These are phyloP conservation scores for Carex kokanica DNA, from an alignment of 176 grass and related monocot species.

Conservation along the genomic window DNA sequence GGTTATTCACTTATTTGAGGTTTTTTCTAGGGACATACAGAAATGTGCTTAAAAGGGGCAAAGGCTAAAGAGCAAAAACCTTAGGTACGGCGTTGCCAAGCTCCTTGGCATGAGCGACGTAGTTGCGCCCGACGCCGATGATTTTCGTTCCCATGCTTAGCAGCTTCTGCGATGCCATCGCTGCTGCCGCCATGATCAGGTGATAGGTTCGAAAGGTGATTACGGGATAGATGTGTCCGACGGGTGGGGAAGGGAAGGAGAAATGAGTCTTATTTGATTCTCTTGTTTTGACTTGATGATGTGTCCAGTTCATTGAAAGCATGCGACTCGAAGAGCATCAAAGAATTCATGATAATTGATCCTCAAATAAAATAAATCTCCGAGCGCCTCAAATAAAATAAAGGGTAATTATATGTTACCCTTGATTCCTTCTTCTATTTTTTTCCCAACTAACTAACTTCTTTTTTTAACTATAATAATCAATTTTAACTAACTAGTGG, in stretches of 20 bases:
- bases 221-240: background rate
- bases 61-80: conserved; percentile 20
- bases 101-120: conserved; percentile 75
- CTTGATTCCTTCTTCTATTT: too few species aligned
- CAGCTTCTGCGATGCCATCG: conserved; percentile 50
- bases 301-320: background rate
- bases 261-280: background rate
- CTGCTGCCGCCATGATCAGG: conserved; percentile 35
- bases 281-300: background rate
- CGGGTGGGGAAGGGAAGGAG: background rate
- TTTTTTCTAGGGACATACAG: background rate
- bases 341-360: too few species aligned
- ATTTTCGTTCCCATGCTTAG: conserved; percentile 77
- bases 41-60: background rate
- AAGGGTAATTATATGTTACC: too few species aligned
- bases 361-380: too few species aligned
- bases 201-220: background rate
- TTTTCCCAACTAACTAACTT: too few species aligned
- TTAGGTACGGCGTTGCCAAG: conserved; percentile 89
- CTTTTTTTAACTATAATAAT: too few species aligned
- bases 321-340: too few species aligned
- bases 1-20: background rate
- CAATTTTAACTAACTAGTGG: too few species aligned
- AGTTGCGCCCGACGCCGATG: conserved; percentile 78
- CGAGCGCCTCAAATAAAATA: too few species aligned